phyloP scores from a whole-genome alignment of 2,329 filamentous ascomycete species.

The Raffaelea arxii region DNA sequence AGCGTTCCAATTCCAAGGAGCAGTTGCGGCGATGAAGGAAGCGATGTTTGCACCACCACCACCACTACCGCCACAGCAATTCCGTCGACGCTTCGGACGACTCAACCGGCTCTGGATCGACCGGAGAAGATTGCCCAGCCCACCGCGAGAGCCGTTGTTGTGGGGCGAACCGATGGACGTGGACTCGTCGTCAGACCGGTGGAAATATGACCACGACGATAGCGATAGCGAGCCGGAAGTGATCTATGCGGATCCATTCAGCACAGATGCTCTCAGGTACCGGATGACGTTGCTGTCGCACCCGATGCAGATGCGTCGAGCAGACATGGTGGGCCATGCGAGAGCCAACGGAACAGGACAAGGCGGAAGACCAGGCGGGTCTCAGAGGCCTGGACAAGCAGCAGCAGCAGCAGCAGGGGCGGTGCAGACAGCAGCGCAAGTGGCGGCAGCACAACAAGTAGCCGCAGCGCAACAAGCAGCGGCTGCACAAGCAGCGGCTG shows the following conservation, averaged over 20 bases:
- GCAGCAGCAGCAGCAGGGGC: slow-evolving; percentile 12
- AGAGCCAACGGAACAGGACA: not conserved
- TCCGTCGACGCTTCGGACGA: slow-evolving; percentile 75
- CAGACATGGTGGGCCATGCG: slow-evolving; percentile 2
- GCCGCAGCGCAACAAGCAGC: not conserved
- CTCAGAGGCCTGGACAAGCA: slow-evolving; percentile 6
- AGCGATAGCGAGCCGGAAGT: slow-evolving; percentile 67
- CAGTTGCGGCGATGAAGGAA: slow-evolving; percentile 19
- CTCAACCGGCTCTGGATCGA: slow-evolving; percentile 83
- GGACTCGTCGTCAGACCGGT: slow-evolving; percentile 51
- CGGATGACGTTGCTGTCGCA: slow-evolving; percentile 43
- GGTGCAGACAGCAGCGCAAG: no score
- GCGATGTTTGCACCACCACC: slow-evolving; percentile 23
- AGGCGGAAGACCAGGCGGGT: slow-evolving; percentile 1
- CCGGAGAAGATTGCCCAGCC: slow-evolving; percentile 56
- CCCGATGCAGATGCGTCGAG: slow-evolving; percentile 7
- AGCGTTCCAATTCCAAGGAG: slow-evolving; percentile 37
- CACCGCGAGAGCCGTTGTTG: slow-evolving; percentile 26
- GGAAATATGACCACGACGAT: slow-evolving; percentile 82
- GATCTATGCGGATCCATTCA: slow-evolving; percentile 67
- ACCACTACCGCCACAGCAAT: no score
- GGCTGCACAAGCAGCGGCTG: slow-evolving; percentile 7
- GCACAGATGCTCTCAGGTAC: slow-evolving; percentile 49
- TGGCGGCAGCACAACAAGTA: no score
- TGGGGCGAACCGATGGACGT: slow-evolving; percentile 3